Evolutionary conservation across 192 early-diverging fungal species (phyloP), one percentile per base, ranked within the genome.

Genomic region (Mortierella alpina): DNA sequence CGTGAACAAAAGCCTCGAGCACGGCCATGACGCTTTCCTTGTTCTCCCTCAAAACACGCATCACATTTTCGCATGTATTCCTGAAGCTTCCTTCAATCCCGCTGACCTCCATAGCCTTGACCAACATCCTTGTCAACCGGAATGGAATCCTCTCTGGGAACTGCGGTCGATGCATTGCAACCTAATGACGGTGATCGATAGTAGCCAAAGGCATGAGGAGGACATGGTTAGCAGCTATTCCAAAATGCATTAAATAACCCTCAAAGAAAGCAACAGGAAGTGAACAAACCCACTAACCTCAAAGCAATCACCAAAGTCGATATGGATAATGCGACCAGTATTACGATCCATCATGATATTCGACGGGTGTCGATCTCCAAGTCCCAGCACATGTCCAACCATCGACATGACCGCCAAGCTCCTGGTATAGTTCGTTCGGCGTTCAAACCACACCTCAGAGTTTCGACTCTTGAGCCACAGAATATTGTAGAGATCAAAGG

Each of bases 21-120:
- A 99, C 95, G 23, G 97, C 97, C 97, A 99, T 99, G 50, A 99
- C 79, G 65, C 93, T 94, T 68, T 99, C 97, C 69, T 96, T 96
- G 88, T 99, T 97, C 18, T 92, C 92, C 2, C 97, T 88, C 68
- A 99, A 80, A 6, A 99, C 96, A 2, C 93, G 85, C 97, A 99
- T 99, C 1, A 97, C 96, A 72, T 96, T 91, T 71, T 98, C 94
- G 75, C 96, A 97, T 0, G 98, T 97, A n/a, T 93, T 95, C 68
- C 95, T 90, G 89, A 98, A 99, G 70, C 92, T 95, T 55, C 98
- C 98, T 72, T 99, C 96, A 54, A 97, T 96, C 7, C 95, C 95
- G 70, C 92, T 91, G 5, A 96, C 96, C 84, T 98, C 98, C 98
- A 99, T 99, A 8, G 98, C 96, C 70, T 96, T 96, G 49, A 95